Percentiles rank a stretch among this genome's conserved stretches.
These are phyloP conservation scores for Rhynchosporium secalis DNA, from an alignment of 2,329 filamentous ascomycete genomes.

Conservation along the genomic window DNA sequence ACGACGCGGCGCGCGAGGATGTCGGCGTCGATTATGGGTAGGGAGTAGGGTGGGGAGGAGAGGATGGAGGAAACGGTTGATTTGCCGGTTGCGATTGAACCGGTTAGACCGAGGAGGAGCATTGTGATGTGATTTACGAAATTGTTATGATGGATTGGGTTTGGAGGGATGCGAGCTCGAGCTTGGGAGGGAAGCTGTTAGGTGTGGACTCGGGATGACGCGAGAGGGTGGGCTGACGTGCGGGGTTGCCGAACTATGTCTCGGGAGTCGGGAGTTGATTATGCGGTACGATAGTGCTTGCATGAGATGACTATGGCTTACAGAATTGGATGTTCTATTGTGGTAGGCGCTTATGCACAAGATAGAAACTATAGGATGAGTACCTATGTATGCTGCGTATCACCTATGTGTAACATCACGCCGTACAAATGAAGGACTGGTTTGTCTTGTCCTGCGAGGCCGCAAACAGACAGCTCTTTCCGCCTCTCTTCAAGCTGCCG, in stretches of 20 bases:
- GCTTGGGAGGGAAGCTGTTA: background rate
- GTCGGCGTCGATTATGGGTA: conserved; percentile 94
- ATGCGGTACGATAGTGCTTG: background rate
- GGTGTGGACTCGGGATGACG: conserved; percentile 4
- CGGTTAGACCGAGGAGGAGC: conserved; percentile 94
- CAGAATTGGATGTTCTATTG: too few species aligned
- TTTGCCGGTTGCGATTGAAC: conserved; percentile 97
- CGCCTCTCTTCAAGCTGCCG: too few species aligned
- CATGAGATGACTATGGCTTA: background rate
- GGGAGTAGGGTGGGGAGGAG: conserved; percentile 73
- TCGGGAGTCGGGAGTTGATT: background rate
- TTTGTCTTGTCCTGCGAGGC: too few species aligned
- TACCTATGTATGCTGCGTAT: too few species aligned
- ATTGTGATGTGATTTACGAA: conserved; percentile 49
- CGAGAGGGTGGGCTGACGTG: conserved; percentile 8
- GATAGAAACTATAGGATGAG: too few species aligned
- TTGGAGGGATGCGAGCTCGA: background rate
- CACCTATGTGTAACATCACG: too few species aligned
- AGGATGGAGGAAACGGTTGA: conserved; percentile 90
- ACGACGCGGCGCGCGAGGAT: conserved; percentile 89
- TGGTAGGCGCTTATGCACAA: too few species aligned
- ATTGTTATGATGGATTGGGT: background rate
- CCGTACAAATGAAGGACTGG: too few species aligned
- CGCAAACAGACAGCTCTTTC: too few species aligned
- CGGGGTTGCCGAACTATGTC: conserved; percentile 4